These are phyloP conservation scores for Naganishia sp. DNA, from an alignment of 1,284 basidiomycete genomes.

Conservation along the genomic window DNA sequence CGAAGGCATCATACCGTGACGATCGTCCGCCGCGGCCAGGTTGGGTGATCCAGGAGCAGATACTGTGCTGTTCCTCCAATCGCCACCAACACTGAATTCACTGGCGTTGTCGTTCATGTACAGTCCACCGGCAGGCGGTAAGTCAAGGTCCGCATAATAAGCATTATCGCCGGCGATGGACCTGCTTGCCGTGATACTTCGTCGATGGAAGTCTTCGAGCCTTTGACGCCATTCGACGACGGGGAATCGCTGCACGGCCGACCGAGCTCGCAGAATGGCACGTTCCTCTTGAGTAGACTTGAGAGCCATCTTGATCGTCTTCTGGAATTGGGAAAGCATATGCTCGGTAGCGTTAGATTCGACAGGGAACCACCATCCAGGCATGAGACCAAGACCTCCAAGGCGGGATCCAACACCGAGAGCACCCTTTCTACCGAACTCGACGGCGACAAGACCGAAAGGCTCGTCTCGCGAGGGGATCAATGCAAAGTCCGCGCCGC, in stretches of 20 bases:
- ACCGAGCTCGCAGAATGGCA: constrained; percentile 84
- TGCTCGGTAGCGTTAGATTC: constrained; percentile 86
- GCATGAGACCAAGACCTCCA: constrained; percentile 91
- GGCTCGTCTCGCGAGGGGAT: constrained; percentile 94
- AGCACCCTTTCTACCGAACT: constrained; percentile 92
- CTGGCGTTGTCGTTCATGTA: constrained; percentile 41
- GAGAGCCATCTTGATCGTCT: constrained; percentile 88
- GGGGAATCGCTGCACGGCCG: constrained; percentile 90
- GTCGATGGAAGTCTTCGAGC: constrained; percentile 88
- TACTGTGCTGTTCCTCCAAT: constrained; percentile 53
- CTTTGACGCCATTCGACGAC: constrained; percentile 94
- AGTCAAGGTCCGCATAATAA: constrained; percentile 60
- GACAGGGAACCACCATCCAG: constrained; percentile 97
- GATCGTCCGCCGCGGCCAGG: constrained; percentile 19
- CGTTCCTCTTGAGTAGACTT: constrained; percentile 87
- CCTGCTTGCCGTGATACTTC: constrained; percentile 74
- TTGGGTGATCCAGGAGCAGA: constrained; percentile 49
- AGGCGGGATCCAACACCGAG: constrained; percentile 88
- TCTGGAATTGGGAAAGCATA: constrained; percentile 90
- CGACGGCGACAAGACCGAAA: constrained; percentile 89
- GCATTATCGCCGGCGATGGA: constrained; percentile 68
- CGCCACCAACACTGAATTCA: constrained; percentile 59
- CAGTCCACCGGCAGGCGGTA: constrained; percentile 22
- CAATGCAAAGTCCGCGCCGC: constrained; percentile 87
- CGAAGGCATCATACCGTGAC: constrained; percentile 19